Evolutionary conservation across 2,329 filamentous ascomycete species (phyloP).

Genomic region (Pseudocercospora musae): DNA sequence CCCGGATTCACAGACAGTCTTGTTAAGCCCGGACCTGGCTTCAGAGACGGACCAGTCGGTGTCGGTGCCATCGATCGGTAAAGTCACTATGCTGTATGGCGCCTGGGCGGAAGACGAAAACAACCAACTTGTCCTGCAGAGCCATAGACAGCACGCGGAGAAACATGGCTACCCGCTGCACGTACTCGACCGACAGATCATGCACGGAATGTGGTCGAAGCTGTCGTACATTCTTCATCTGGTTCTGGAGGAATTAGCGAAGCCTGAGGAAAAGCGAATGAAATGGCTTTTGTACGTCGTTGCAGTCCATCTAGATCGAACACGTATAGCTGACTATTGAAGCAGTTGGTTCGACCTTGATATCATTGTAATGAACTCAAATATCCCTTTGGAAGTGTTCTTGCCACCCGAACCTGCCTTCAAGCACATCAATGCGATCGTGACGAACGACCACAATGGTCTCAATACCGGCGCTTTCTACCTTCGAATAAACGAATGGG

Average conservation of each 20-base stretch:
- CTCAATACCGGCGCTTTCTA: slow-evolving; percentile 35
- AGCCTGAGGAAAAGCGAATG: slow-evolving; percentile 23
- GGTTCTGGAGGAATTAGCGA: slow-evolving; percentile 31
- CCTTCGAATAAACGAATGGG: slow-evolving; percentile 26
- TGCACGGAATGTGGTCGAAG: slow-evolving; percentile 18
- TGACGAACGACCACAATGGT: slow-evolving; percentile 28
- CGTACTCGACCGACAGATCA: slow-evolving; percentile 10
- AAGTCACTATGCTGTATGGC: slow-evolving; percentile 17
- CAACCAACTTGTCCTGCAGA: slow-evolving; percentile 7
- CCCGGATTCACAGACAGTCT: background rate
- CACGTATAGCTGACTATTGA: background rate
- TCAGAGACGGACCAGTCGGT: background rate
- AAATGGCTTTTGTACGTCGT: slow-evolving; percentile 34
- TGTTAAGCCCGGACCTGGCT: background rate
- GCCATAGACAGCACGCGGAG: slow-evolving; percentile 9
- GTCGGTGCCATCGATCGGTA: background rate
- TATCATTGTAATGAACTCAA: slow-evolving; percentile 31
- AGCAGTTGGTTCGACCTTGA: slow-evolving; percentile 30
- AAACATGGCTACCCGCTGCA: slow-evolving; percentile 9
- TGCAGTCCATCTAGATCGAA: background rate
- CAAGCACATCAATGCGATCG: slow-evolving; percentile 28
- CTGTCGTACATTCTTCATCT: slow-evolving; percentile 11
- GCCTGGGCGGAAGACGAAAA: slow-evolving; percentile 2
- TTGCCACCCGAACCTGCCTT: slow-evolving; percentile 29
- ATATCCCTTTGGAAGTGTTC: slow-evolving; percentile 33